Percentiles rank a stretch among this genome's conserved stretches.
Evolutionary conservation across 352 stramenopile genomes (phyloP).

Genomic region (Blastocystis sp.): DNA sequence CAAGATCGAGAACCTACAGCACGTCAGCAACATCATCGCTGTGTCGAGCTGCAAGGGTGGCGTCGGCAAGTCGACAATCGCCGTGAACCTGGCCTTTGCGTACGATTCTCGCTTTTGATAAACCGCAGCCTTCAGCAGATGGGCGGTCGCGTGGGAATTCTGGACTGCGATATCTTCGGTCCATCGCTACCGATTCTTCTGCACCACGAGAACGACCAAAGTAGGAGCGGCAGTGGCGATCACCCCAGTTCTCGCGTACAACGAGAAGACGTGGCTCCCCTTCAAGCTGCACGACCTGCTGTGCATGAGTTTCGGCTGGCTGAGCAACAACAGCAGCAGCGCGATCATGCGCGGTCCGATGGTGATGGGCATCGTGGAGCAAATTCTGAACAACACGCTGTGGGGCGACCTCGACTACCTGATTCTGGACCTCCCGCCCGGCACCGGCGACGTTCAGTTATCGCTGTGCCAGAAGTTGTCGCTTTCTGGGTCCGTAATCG

Average conservation of each 20-base stretch:
- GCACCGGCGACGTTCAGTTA: conserved; percentile 96
- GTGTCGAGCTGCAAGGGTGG: conserved; percentile 79
- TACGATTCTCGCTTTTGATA: conserved; percentile 5
- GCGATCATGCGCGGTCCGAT: conserved; percentile 91
- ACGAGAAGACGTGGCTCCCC: conserved; percentile 60
- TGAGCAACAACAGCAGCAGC: conserved; percentile 68
- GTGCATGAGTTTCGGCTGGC: conserved; percentile 79
- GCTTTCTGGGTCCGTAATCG: conserved; percentile 90
- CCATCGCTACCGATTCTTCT: conserved; percentile 92
- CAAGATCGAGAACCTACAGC: conserved; percentile 55
- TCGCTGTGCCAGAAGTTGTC: conserved; percentile 90
- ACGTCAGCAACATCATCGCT: conserved; percentile 75
- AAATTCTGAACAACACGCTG: conserved; percentile 77
- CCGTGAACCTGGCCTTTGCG: conserved; percentile 75
- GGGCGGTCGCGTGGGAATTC: conserved; percentile 84
- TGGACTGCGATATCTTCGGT: conserved; percentile 97
- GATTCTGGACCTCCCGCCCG: conserved; percentile 91
- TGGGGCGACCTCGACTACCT: conserved; percentile 99
- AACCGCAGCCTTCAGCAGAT: conserved; percentile 68
- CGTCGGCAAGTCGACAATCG: conserved; percentile 76
- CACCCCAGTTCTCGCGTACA: conserved; percentile 37
- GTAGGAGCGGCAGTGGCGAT: background rate
- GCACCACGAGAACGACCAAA: conserved; percentile 66
- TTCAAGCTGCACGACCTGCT: conserved; percentile 75
- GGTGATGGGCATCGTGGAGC: conserved; percentile 69